Evolutionary conservation across 352 stramenopile genomes (phyloP).

Genomic region (Phytophthora rubi): DNA sequence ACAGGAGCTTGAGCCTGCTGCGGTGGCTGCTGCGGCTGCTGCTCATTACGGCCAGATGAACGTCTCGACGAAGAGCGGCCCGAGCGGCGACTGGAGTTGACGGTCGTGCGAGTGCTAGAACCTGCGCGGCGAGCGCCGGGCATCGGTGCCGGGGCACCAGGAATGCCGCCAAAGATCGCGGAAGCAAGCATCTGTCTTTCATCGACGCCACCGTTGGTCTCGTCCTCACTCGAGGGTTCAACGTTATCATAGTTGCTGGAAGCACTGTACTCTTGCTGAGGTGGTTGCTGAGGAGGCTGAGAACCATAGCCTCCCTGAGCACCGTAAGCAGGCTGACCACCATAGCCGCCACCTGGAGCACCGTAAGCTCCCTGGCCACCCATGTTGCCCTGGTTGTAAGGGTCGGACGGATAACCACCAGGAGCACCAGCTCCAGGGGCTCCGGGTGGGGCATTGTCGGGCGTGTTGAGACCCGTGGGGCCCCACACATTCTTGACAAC

Average conservation of each 20-base stretch:
- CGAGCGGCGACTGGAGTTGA: conserved; percentile 40
- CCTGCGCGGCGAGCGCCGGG: conserved; percentile 44
- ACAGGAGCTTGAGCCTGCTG: conserved; percentile 40
- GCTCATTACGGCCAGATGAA: conserved; percentile 47
- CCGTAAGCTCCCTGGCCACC: conserved; percentile 38
- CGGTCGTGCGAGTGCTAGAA: conserved; percentile 30
- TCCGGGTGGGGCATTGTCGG: conserved; percentile 45
- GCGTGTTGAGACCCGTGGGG: conserved; percentile 73
- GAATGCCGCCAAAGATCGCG: conserved; percentile 97
- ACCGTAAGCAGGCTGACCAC: conserved; percentile 46
- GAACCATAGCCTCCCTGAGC: conserved; percentile 43
- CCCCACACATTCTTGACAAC: conserved; percentile 89
- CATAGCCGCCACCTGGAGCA: conserved; percentile 44
- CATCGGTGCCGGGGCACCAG: conserved; percentile 64
- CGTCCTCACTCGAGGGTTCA: conserved; percentile 50
- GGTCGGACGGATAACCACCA: conserved; percentile 48
- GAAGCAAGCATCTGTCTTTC: conserved; percentile 92
- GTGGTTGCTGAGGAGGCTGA: conserved; percentile 34
- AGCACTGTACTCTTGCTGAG: conserved; percentile 53
- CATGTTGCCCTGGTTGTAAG: conserved; percentile 40
- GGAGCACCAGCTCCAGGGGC: conserved; percentile 25
- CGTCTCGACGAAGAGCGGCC: conserved; percentile 34
- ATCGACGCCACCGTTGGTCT: conserved; percentile 49
- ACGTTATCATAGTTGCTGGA: conserved; percentile 56
- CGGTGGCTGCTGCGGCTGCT: conserved; percentile 37